Base-by-base conservation (phyloP, 495 filamentous ascomycete species). In the Pyrenopolyporus hunteri region DNA sequence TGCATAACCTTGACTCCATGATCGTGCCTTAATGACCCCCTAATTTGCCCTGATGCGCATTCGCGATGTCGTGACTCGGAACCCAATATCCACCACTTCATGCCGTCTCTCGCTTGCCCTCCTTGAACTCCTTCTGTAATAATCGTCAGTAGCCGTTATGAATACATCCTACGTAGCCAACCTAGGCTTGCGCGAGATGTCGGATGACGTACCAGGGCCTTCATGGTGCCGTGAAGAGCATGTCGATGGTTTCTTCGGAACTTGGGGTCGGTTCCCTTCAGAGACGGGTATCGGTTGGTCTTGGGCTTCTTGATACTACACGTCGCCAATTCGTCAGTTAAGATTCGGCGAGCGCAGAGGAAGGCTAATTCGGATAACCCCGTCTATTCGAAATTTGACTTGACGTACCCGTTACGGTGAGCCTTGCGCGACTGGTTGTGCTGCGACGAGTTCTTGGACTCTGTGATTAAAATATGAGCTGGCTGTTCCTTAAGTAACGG, bases 401-500 rank as follows among this genome's bases (percentile, higher is more conserved):
- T 35, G 32, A 67, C 86, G 72, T 88, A 98, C 94, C 92, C 94
- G 85, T 97, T 97, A 76, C 85, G 85, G 88, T 97, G 93, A 79
- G 89, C 90, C 88, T 98, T 98, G 83, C 90, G 89, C 76, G 82
- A 85, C 84, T 90, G 88, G 81, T 98, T 97, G 83, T 96, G 93
- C 86, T 97, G 93, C 66, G 93, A 97, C 78, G 91, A 93, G 86
- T 97, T 97, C 90, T 97, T 97, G 59, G 93, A 97, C 86, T 97
- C 91, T 95, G 74, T 31, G 36, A 55, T 47, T 33, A 57, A 48
- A 55, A 54, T 26, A 29, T 51, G 11, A 35, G 37, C 10, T 29
- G 22, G 0, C 8, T 52, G 16, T 37, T 29, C 51, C 22, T 36
- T 9, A 13, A 20, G 40, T 32, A 6, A 23, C 5, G 14, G 14